Evolutionary conservation across 2,329 filamentous ascomycete genomes (phyloP), one percentile per base, ranked within the genome.

Genomic region (Emergomyces pasteurianus): DNA sequence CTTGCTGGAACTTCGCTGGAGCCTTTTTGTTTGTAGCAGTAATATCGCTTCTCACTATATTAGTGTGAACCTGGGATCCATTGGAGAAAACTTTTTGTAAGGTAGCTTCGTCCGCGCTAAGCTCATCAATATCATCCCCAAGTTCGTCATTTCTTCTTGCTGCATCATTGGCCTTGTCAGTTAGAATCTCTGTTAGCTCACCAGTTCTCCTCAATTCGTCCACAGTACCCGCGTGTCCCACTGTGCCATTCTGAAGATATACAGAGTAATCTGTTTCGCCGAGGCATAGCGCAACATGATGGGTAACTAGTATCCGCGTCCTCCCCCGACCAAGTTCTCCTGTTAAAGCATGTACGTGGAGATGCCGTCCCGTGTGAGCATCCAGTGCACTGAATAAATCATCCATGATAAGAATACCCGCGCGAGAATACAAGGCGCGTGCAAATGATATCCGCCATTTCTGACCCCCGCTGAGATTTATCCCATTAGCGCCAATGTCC

Each of bases 341-440:
- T 2, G 82, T 86, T 2, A 92, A 77, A 63, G 86, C 90, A 61
- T 89, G 81, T 65, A 92, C 87, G 65, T 89, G 90, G 56, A 92
- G 86, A 67, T 90, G 87, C 34, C 87, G 83, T 18, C 89, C 89
- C 36, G 91, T 89, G 68, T 92, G 88, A 2, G 88, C 86, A 71
- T 95, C 90, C 9, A 94, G 84, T 10, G 89, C 77, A 69, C 86
- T 90, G 71, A 95, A 92, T 47, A 92, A 89, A 68, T 95, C 90
- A 70, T 95, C 90, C 67, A 94, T 79, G 21, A 94, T 77, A 5
- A 95, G 77, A 63, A 91, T 86, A 0, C 87, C 86, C 0, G 88
- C 88, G 16, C 89, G 80, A 1, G 88, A 92, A 72, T 94, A 94
- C 21, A 94, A 78, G 0, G 89, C 89, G 54, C 90, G 80, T 1